Evolutionary conservation across 345 rosid species (phyloP).

Genomic region (Euclidium syriacum): DNA sequence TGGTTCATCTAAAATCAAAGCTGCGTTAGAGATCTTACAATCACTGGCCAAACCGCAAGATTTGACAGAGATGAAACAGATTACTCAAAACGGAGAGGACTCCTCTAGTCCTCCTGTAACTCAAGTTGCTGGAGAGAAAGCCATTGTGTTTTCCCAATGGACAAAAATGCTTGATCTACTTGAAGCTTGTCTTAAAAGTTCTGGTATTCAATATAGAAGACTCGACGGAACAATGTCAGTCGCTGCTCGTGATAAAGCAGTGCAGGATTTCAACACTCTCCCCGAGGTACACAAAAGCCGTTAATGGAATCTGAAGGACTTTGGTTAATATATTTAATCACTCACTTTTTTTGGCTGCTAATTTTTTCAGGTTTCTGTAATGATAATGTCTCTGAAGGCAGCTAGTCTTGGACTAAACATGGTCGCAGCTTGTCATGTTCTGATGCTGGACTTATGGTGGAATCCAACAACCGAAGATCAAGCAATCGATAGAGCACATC

Average conservation of each 20-base stretch:
- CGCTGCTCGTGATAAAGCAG: conserved; percentile 88
- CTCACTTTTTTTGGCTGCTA: not conserved
- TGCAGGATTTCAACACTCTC: conserved; percentile 82
- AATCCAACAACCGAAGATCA: conserved; percentile 98
- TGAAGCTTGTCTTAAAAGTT: conserved; percentile 67
- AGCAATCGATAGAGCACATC: conserved; percentile 97
- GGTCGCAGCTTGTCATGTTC: conserved; percentile 95
- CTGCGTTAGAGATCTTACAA: conserved; percentile 73
- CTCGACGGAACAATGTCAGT: conserved; percentile 99
- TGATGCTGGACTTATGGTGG: conserved; percentile 96
- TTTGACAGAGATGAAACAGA: conserved; percentile 20
- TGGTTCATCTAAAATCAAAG: conserved; percentile 86
- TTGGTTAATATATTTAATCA: not conserved
- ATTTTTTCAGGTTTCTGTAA: conserved; percentile 62
- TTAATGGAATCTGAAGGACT: not conserved
- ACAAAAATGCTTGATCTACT: conserved; percentile 89
- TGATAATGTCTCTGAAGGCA: conserved; percentile 97
- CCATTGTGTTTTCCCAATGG: conserved; percentile 97
- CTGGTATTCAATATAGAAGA: conserved; percentile 77
- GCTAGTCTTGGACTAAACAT: conserved; percentile 96
- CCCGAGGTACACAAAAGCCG: conserved; percentile 66
- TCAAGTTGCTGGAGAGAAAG: conserved; percentile 58
- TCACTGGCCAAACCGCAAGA: conserved; percentile 47
- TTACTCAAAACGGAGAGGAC: conserved; percentile 22
- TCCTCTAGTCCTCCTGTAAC: conserved; percentile 26